Evolutionary conservation across 108 stramenopile genomes (phyloP), one percentile per base, ranked within the genome.

Genomic region (Fragilaria crotonensis): DNA sequence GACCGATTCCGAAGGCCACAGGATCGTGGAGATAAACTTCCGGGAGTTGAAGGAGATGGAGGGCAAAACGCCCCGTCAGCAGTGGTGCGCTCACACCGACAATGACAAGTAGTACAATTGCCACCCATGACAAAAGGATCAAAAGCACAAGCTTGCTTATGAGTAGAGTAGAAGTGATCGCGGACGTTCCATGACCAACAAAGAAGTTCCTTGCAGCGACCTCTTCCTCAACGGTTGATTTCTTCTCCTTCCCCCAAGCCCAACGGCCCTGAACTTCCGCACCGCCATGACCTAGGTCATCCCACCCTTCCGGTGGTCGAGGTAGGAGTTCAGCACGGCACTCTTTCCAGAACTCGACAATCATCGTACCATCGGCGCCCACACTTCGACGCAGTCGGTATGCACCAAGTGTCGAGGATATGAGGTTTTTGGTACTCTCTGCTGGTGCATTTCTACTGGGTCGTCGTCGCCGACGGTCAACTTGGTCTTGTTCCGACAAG

Each of bases 261-360:
- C 92, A 94, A 36, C 92, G 70, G 25, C 87, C 87, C 63, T 94
- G 88, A 7, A 77, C 80, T 57, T 68, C 79, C 19, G 92, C 84
- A 25, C 87, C 87, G 7, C 89, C 92, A 30, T 67, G 81, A 46
- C 81, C 86, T 25, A 94, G 79, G 59, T 94, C 88, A 60, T 94
- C 92, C 92, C 92, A 94, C 18, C 88, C 92, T 70, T 89, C 84
- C 4, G 92, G 92, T 1, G 92, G 92, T 19, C 92, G 71, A 11
- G 84, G 63, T 59, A 94, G 87, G 36, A 73, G 60, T 1, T 68
- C 68, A 7, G 84, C 87, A 31, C 62, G 44, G 0, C 71, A 57
- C 66, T 93, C 91, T 47, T 54, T 50, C 77, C 83, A 93, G 19
- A 93, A 54, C 57, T 84, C 80, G 51, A 92, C 86, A 0, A 68